Evolutionary conservation across 495 filamentous ascomycete species (phyloP), one percentile per base, ranked within the genome.

Genomic region (Trichoderma gamsii): DNA sequence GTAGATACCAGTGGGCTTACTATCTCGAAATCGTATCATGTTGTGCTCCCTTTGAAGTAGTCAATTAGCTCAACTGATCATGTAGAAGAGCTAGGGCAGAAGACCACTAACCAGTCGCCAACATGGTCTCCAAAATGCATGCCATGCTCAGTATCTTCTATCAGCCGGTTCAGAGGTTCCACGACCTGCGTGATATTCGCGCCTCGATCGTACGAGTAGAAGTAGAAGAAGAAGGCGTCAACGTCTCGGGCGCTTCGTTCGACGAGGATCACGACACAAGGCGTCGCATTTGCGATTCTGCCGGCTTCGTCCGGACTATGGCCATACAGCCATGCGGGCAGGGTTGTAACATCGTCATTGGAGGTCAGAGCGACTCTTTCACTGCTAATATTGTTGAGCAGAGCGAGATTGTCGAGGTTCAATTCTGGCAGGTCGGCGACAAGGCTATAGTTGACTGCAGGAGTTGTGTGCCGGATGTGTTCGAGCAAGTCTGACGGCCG

Each of bases 281-380:
- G 70, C 2, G 69, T 69, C 4, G 74, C 74, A 38, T 69, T 64
- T 23, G 59, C 68, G 13, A 72, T 73, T 38, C 69, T 74, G 6
- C 72, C 72, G 23, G 65, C 63, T 2, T 70, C 70, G 49, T 73
- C 72, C 4, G 74, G 74, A 32, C 56, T 69, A 21, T 72, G 69
- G 11, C 74, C 74, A 41, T 71, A 51, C 9, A 76, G 70, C 72
- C 72, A 76, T 32, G 65, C 46, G 0, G 74, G 74, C 23, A 43
- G 51, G 41, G 63, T 69, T 13, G 72, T 71, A 38, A 76, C 69
- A 44, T 76, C 73, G 21, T 75, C 41, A 27, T 70, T 73, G 13
- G 74, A 72, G 0, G 74, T 76, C 25, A 76, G 67, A 49, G 70
- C 74, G 41, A 76, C 68, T 66, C 56, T 41, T 18, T 25, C 41